Base-by-base conservation (phyloP, 352 stramenopile species). In the Thalassiosira sp. region DNA sequence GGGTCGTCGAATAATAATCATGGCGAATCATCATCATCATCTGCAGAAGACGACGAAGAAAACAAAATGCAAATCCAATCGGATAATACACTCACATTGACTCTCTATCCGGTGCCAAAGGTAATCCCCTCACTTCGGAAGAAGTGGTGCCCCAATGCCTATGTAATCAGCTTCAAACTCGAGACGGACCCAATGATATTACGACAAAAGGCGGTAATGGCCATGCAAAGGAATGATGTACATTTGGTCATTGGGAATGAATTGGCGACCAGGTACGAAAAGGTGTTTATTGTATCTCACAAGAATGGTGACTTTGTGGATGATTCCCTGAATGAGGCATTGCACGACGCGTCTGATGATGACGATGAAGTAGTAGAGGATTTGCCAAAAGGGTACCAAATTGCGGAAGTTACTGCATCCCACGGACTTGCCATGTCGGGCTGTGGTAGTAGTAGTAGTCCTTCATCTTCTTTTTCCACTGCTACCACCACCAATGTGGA, bases 131-230 rank as follows among this genome's bases (percentile, higher is more conserved):
- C 95, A 35, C 53, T 99, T 57, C 88, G 94, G 24, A 81, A 88
- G 31, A 72, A 92, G 16, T 99, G 96, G 96, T 96, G 95, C 18
- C 96, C 96, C 0, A 64, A 97, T 42, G 94, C 95, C 7, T 99
- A 98, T 85, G 90, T 96, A 20, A 94, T 98, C 18, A 98, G 94
- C 25, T 99, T 99, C 89, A 99, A 99, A 87, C 91, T 99, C 24
- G 97, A 99, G 88, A 99, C 97, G 3, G 97, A 99, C 89, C 87
- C 83, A 56, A 83, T 91, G 1, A 94, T 99, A 49, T 89, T 99
- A 46, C 83, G 94, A 27, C 60, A 93, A 68, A 99, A 99, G 84
- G 94, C 95, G 16, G 86, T 93, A 59, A 86, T 92, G 74, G 91
- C 96, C 0, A 94, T 99, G 24, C 80, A 91, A 70, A 97, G 94